Evolutionary conservation across 2,329 filamentous ascomycete genomes (phyloP), one percentile per base, ranked within the genome.

Genomic region (Colletotrichum spaethianum): DNA sequence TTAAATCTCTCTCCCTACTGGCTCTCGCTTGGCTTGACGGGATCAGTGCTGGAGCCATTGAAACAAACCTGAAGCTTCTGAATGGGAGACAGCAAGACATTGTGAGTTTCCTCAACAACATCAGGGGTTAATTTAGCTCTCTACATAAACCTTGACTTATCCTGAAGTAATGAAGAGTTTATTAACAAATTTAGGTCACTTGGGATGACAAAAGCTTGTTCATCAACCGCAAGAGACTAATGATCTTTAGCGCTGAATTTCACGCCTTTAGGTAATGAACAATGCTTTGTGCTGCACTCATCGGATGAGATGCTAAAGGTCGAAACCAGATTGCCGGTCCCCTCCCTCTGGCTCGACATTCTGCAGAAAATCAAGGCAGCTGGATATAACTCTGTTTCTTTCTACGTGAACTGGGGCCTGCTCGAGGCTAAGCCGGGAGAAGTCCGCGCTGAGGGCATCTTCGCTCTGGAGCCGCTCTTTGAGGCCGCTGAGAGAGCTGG

Each of bases 281-380:
- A 3, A 9, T 14, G 20, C n/a, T 5, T 9, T 44, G 14, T 1
- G 16, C 9, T 5, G 18, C 8, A 36, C 26, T 28, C 14, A 5
- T 9, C 48, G 6, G 9, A 26, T 9, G 2, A 20, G 23, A 28
- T 33, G n/a, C 52, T 75, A 8, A 67, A 31, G 40, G 5, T 5
- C 2, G 9, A 1, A 6, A 18, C 9, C n/a, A 74, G 73, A 62
- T 77, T 82, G 26, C 81, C 82, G 1, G 80, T 80, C 0, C 80
- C 82, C 0, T 77, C 75, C 7, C 73, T 83, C 2, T 84, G 90
- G 86, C 84, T 93, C 31, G 93, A 94, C 76, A 80, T 94, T 9
- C 91, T 94, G 72, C 90, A 94, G 77, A 94, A 94, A 82, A 87
- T 94, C 80, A 94, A 93, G 80, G 89, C 92, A 1, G 81, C 93